Evolutionary conservation across 495 filamentous ascomycete species (phyloP).

Genomic region (Tricharina praecox): DNA sequence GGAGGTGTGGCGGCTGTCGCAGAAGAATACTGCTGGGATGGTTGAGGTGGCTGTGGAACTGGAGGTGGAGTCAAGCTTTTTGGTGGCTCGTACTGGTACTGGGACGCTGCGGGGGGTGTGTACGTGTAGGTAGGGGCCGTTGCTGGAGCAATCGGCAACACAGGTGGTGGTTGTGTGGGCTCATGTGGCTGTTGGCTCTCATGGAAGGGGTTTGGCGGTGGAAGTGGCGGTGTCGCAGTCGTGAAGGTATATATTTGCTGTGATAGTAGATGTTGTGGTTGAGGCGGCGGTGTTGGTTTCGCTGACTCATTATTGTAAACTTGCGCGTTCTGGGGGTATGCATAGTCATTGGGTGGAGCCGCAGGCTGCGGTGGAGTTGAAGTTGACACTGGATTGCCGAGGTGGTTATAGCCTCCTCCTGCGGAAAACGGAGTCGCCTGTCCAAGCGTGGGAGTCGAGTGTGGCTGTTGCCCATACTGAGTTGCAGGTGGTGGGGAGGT

Average conservation of each 20-base stretch:
- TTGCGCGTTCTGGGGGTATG: not conserved
- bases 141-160: not conserved
- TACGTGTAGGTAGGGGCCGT: not conserved
- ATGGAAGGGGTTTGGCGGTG: not conserved
- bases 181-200: not conserved
- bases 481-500: not conserved
- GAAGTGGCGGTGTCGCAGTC: constrained; percentile 3
- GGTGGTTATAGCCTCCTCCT: not conserved
- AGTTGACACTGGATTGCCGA: not conserved
- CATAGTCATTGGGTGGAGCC: not conserved
- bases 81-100: not conserved
- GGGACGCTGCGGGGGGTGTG: not conserved
- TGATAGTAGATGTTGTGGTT: not conserved
- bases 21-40: not conserved
- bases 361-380: not conserved
- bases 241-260: constrained; percentile 6
- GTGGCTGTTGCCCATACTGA: not conserved
- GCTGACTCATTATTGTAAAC: not conserved
- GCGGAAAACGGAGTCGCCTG: not conserved
- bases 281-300: constrained; percentile 1
- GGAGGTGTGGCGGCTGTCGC: not conserved
- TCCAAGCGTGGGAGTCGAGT: not conserved
- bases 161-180: not conserved
- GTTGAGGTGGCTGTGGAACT: constrained; percentile 7
- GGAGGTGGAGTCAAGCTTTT: constrained; percentile 2